Conservation (phyloP, 2,329 filamentous ascomycete genomes). For the Cryphonectria naterciae region DNA sequence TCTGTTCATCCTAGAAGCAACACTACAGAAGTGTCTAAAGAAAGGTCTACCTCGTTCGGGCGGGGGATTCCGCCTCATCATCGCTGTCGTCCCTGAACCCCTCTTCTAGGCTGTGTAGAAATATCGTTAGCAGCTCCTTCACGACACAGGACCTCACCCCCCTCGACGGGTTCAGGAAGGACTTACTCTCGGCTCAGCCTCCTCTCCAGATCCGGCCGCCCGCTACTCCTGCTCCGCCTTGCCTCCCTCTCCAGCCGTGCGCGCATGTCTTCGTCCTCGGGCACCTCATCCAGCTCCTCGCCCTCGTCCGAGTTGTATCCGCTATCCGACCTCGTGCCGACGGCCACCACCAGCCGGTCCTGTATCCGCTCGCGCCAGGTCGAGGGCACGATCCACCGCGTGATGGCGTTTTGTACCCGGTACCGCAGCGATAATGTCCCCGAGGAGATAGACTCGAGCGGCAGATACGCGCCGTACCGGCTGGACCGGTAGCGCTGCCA, state of each 20-base stretch:
- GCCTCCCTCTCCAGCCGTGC: conserved; percentile 39
- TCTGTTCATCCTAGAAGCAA: no score
- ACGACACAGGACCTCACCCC: no score
- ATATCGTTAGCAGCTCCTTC: conserved; percentile 20
- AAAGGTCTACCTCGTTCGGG: conserved; percentile 28
- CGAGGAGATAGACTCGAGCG: conserved; percentile 65
- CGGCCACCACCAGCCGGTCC: conserved; percentile 44
- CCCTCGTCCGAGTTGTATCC: conserved; percentile 69
- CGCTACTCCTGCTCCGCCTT: conserved; percentile 22
- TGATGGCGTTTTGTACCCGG: conserved; percentile 49
- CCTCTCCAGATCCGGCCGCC: conserved; percentile 52
- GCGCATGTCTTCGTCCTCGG: conserved; percentile 50
- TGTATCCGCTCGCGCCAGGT: conserved; percentile 50
- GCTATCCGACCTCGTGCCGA: conserved; percentile 48
- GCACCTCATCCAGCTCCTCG: conserved; percentile 68
- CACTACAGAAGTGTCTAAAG: not conserved
- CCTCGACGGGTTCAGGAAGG: conserved; percentile 26
- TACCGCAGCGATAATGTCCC: conserved; percentile 59
- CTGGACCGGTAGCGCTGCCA: conserved; percentile 68
- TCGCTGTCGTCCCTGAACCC: conserved; percentile 76
- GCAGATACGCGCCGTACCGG: conserved; percentile 75
- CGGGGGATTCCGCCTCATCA: conserved; percentile 47
- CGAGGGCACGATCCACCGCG: conserved; percentile 48
- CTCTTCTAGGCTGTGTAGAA: conserved; percentile 61
- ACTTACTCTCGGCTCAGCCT: conserved; percentile 75